phyloP scores from a whole-genome alignment of 768 basidiomycete species.

The Suillus subalutaceus region DNA sequence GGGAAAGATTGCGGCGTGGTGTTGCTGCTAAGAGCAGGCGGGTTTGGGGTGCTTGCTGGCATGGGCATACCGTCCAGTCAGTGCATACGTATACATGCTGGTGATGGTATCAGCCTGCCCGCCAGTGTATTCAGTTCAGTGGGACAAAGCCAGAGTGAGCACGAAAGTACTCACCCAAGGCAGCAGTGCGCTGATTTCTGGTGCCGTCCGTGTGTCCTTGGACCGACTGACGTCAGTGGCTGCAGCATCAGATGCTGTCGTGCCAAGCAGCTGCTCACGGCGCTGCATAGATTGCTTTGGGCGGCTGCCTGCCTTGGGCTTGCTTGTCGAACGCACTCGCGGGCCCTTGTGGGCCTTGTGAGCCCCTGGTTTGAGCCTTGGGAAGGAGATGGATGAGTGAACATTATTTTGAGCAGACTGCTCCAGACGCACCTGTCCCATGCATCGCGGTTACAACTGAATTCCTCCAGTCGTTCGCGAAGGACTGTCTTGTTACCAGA shows the following conservation, averaged over 20 bases:
- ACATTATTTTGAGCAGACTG: background rate
- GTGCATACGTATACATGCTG: background rate
- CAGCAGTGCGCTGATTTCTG: background rate
- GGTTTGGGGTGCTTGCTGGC: background rate
- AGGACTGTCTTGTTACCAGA: constrained; percentile 4
- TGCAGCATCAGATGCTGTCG: background rate
- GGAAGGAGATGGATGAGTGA: background rate
- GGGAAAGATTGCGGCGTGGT: background rate
- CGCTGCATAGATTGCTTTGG: constrained; percentile 1
- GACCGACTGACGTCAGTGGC: background rate
- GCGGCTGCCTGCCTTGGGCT: background rate
- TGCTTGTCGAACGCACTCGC: too few species aligned
- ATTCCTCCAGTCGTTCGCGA: background rate
- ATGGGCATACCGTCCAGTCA: background rate
- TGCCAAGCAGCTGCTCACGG: background rate
- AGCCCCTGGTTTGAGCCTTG: constrained; percentile 4
- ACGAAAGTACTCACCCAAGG: background rate
- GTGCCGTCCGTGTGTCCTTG: constrained; percentile 3
- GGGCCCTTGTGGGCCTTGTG: constrained; percentile 9
- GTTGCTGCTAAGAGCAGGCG: background rate
- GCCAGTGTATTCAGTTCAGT: background rate
- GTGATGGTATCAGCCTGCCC: background rate
- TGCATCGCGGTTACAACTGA: background rate
- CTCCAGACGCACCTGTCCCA: background rate
- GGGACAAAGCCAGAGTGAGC: background rate